These are phyloP conservation scores for Backusella psychrophila DNA, from an alignment of 192 early-diverging fungal species.

Conservation along the genomic window DNA sequence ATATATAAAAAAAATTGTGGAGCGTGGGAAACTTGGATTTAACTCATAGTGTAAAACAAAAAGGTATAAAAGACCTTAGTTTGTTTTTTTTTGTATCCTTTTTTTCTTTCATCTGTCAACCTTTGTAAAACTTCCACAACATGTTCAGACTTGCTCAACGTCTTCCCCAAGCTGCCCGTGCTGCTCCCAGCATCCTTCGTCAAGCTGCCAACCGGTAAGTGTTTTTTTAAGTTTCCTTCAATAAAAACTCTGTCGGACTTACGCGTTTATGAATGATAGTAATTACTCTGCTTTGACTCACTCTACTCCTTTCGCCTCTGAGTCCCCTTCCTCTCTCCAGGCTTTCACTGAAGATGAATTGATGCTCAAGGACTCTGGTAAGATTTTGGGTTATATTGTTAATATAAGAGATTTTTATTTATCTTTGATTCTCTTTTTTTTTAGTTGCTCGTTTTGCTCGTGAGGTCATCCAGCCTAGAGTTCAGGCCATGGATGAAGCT, in stretches of 20 bases:
- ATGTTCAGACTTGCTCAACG: constrained; percentile 12
- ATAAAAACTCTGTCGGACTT: background rate
- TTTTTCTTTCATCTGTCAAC: background rate
- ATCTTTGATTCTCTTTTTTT: background rate
- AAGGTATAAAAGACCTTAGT: background rate
- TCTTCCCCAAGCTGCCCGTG: constrained; percentile 2
- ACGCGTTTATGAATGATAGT: constrained; percentile 2
- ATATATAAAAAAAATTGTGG: background rate
- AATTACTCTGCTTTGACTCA: constrained; percentile 17
- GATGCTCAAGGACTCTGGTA: constrained; percentile 80
- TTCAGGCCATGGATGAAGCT: constrained; percentile 87
- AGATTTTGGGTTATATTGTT: background rate
- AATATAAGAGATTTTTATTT: background rate
- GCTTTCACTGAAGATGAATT: constrained; percentile 86
- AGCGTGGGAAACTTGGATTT: background rate
- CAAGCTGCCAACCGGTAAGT: constrained; percentile 13
- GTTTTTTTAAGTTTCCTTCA: no score
- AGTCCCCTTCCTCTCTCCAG: constrained; percentile 63
- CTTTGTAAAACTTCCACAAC: background rate
- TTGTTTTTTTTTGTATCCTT: background rate
- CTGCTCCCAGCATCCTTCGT: background rate
- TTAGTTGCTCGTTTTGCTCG: constrained; percentile 79
- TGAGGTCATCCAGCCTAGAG: constrained; percentile 78
- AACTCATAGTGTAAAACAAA: background rate
- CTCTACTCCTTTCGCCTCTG: constrained; percentile 16